These are phyloP conservation scores for Lepraria neglecta DNA, from an alignment of 495 filamentous ascomycete species.

Conservation along the genomic window DNA sequence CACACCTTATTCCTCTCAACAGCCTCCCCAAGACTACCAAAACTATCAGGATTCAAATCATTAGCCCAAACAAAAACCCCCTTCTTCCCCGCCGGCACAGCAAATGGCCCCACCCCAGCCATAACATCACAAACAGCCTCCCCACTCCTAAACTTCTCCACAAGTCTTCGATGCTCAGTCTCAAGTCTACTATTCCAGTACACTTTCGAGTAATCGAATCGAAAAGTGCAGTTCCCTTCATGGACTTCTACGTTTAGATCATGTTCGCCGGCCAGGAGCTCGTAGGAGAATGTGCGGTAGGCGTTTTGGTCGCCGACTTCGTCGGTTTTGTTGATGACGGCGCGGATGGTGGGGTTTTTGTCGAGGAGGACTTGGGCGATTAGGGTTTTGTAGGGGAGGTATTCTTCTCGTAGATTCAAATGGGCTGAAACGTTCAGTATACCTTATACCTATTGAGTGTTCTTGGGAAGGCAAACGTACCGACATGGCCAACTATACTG, in stretches of 20 bases:
- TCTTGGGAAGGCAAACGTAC: constrained; percentile 38
- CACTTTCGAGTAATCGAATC: constrained; percentile 62
- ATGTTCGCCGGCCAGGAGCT: constrained; percentile 74
- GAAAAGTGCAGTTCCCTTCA: constrained; percentile 46
- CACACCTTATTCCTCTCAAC: constrained; percentile 69
- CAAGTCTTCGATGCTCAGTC: constrained; percentile 77
- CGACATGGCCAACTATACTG: constrained; percentile 80
- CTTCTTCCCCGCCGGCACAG: constrained; percentile 83
- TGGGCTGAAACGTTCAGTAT: constrained; percentile 50
- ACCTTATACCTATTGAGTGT: not conserved
- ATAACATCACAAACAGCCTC: constrained; percentile 95
- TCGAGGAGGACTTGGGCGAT: constrained; percentile 80
- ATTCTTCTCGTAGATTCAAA: constrained; percentile 78
- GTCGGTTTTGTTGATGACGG: constrained; percentile 94
- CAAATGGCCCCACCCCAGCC: constrained; percentile 95
- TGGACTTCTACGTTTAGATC: constrained; percentile 72
- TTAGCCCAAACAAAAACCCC: constrained; percentile 94
- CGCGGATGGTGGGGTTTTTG: constrained; percentile 73
- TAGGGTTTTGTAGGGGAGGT: constrained; percentile 71
- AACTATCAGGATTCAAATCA: constrained; percentile 90
- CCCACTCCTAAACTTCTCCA: constrained; percentile 69
- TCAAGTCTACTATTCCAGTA: constrained; percentile 95
- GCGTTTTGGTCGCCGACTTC: constrained; percentile 76
- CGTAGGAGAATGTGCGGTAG: constrained; percentile 90
- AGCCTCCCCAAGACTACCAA: constrained; percentile 59